Evolutionary conservation across 352 stramenopile genomes (phyloP), one percentile per base, ranked within the genome.

Genomic region (Globisporangium mamillatum): DNA sequence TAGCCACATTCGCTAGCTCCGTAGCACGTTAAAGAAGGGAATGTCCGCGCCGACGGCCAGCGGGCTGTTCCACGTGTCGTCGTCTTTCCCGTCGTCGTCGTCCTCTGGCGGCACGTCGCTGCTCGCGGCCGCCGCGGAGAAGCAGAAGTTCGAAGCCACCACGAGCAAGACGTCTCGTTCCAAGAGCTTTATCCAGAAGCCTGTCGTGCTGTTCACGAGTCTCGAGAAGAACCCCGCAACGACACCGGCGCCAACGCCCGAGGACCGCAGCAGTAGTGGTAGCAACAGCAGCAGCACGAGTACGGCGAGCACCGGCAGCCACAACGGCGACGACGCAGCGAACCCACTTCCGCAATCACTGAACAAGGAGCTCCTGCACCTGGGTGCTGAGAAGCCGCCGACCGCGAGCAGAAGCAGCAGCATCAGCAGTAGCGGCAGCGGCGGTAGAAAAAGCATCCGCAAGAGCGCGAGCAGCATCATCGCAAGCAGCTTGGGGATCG

Each of bases 1-100:
- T 46, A 46, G 38, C 1, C 24, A 48, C 46, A 9, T 25, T 64
- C 25, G 60, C 12, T 57, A 38, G 25, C 29, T n/a, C 16, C 50
- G 12, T 53, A 56, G 10, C 9, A 9, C 27, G 22, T 44, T 59
- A 20, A 24, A 46, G 18, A 57, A 29, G 38, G 54, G n/a, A 25
- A 67, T 66, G 59, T 66, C 66, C 22, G 38, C 60, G 34, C 65
- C 57, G 25, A 60, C 66, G 18, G 24, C 66, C 50, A 71, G 66
- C 52, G 66, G 66, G 16, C 71, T 78, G 70, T 74, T 74, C 71
- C 69, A 80, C 66, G 73, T 46, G 62, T 67, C 58, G 65, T 60
- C 36, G 60, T 75, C 65, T 56, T 54, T 55, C 60, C 61, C 70
- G 38, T 41, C 71, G 8, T 63, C 60, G 1, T 75, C 75, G 14